Percentiles rank a stretch among this genome's conserved stretches.
phyloP scores from a whole-genome alignment of 495 filamentous ascomycete species.

The Pyrenula massariospora region DNA sequence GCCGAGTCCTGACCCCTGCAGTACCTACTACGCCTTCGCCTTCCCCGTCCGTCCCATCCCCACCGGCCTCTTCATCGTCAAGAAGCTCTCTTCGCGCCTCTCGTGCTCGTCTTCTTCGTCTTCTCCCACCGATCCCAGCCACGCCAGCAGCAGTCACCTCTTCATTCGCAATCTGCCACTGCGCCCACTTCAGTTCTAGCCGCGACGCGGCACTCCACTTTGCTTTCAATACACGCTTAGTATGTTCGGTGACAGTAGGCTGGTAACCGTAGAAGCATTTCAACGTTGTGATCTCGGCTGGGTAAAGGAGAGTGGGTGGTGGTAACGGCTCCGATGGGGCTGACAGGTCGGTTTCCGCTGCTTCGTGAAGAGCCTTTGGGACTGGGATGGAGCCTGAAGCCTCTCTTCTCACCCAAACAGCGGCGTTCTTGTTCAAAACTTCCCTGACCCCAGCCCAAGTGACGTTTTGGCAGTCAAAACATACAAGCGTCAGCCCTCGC shows the following conservation, averaged over 20 bases:
- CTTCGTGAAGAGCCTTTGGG: conserved; percentile 16
- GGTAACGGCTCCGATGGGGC: conserved; percentile 23
- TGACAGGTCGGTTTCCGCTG: conserved; percentile 15
- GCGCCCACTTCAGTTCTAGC: conserved; percentile 83
- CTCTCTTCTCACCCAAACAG: conserved; percentile 15
- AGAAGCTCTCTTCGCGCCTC: conserved; percentile 63
- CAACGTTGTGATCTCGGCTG: conserved; percentile 65
- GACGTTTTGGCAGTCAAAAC: conserved; percentile 82
- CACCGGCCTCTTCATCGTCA: conserved; percentile 61
- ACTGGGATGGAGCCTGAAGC: conserved; percentile 4
- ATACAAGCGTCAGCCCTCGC: conserved; percentile 62
- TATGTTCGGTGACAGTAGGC: conserved; percentile 87
- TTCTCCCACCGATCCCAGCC: conserved; percentile 41
- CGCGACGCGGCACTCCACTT: conserved; percentile 57
- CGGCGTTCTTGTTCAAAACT: conserved; percentile 71
- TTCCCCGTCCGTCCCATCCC: conserved; percentile 17
- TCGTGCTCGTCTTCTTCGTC: conserved; percentile 61
- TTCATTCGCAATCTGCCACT: conserved; percentile 85
- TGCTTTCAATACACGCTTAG: conserved; percentile 65
- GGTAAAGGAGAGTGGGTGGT: conserved; percentile 29
- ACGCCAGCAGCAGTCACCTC: conserved; percentile 66
- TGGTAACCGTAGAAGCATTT: conserved; percentile 96
- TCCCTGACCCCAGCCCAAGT: conserved; percentile 90
- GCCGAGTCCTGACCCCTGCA: conserved; percentile 17
- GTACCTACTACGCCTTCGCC: conserved; percentile 10